Base-by-base conservation (phyloP, 805 yeast genomes). In the Vanderwaltozyma polyspora region DNA sequence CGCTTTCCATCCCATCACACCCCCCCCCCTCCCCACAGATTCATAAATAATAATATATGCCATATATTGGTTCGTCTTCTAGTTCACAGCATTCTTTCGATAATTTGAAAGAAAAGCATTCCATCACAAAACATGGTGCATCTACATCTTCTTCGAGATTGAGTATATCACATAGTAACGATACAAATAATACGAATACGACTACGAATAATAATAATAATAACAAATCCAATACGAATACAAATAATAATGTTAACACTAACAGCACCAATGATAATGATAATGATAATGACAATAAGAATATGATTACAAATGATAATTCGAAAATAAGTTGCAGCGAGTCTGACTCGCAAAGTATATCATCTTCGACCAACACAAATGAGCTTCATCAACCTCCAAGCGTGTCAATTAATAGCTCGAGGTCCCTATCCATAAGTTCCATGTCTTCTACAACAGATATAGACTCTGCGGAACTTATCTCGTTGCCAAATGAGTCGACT, bases 401-500 rank as follows among this genome's bases (percentile, higher is more conserved):
- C 7, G 10, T 21, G 10, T 7, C 7, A 21, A 10, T 8, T 21
- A 21, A 7, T 10, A 21, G 10, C 7, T 21, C 23, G 10, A 21
- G 7, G 10, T 21, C 23, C 23, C 7, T 10, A 21, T 7, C 7
- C 10, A 21, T 21, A 7, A 7, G 10, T 14, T 43, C 51, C 0
- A 18, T 28, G 2, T 22, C 24, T 8, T 43, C 48, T n/a, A 19
- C 39, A 3, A 37, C 44, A 16, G 60, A 55, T 2, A 57, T 51
- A 5, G 59, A 51, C 32, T 30, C 51, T 12, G 51, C 57, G 9
- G 74, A 77, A 35, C 64, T 80, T 14, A 51, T 76, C 26, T 69
- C 66, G 41, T 79, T 83, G 49, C 85, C 89, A 5, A 74, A 76
- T 18, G 86, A 80, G 45, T 80, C 91, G 10, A 73, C 91, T 1